phyloP scores from a whole-genome alignment of 345 rosid species.

The Lepidium sativum region DNA sequence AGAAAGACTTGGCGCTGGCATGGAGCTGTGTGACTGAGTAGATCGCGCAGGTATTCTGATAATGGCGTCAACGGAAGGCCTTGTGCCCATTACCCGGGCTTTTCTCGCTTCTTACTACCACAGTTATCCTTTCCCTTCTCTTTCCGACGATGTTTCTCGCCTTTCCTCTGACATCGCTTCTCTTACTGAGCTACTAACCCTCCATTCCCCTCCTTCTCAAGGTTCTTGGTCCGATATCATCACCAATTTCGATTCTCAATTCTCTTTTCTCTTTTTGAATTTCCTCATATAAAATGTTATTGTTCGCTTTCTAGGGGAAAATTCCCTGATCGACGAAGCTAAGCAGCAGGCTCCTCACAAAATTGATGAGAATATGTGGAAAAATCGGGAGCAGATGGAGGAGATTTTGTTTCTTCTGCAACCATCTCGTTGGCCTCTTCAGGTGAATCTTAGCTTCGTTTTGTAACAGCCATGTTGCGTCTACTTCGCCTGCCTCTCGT shows the following conservation, averaged over 20 bases:
- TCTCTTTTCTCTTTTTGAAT: neutral
- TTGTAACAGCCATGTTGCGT: neutral
- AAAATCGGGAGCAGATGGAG: conserved; percentile 83
- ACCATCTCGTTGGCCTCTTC: conserved; percentile 54
- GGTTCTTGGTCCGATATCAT: conserved; percentile 33
- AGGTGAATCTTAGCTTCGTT: conserved; percentile 27
- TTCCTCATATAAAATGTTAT: neutral
- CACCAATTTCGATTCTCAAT: neutral
- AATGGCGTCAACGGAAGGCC: conserved; percentile 80
- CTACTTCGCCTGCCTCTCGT: neutral
- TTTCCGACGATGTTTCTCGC: conserved; percentile 58
- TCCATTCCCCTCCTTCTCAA: conserved; percentile 43
- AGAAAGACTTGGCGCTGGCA: neutral
- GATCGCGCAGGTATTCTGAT: neutral
- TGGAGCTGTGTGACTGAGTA: conserved; percentile 3
- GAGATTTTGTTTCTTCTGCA: conserved; percentile 71
- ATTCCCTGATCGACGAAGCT: conserved; percentile 47
- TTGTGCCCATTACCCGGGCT: conserved; percentile 74
- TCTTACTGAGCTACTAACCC: conserved; percentile 43
- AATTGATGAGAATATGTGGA: conserved; percentile 97
- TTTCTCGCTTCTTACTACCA: conserved; percentile 81
- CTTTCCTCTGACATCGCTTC: conserved; percentile 62
- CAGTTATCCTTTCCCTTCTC: conserved; percentile 59
- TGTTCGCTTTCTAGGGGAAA: conserved; percentile 37
- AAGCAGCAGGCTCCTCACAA: conserved; percentile 65